Evolutionary conservation across 257 asterid genomes (phyloP), one percentile per base, ranked within the genome.

Genomic region (Catharanthus roseus): DNA sequence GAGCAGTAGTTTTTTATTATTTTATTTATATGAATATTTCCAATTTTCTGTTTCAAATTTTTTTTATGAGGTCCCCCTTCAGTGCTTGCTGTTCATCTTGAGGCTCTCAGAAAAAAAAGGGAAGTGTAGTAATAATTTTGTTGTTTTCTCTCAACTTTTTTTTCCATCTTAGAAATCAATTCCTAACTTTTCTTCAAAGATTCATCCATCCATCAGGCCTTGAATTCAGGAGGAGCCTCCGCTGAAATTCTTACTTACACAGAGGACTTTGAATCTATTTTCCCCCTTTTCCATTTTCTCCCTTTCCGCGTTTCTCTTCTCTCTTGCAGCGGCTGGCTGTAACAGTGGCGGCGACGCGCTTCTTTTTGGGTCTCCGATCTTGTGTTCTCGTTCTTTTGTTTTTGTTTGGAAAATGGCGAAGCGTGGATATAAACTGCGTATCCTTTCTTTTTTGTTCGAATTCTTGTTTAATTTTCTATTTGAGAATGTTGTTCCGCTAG

Each of bases 391-490:
- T 71, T 67, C 26, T 66, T 58, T 54, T 68, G 71, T 70, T 75
- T 58, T 4, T 60, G 12, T 77, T 57, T 4, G 41, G 16, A 23
- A 39, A 75, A 95, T 95, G 98, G 92, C 92, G 73, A 88, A 88
- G 70, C 95, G 97, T 39, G 97, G 98, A 41, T 95, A 95, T 75
- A 95, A 95, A 84, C 80, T 95, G 83, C 99, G 98, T 95, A 91
- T 91, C 96, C 96, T 88, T 67, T 83, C 3, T 66, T 67, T 47
- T 50, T 39, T 63, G 31, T 67, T 29, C 68, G 54, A 61, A 21
- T 50, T 36, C 13, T 41, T 33, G 24, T 73, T 49, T 69, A 18
- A 39, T 73, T n/a, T 55, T 69, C 45, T 44, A 67, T 28, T 0
- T 36, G n/a, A n/a, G 21, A 7, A 36, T 51, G 55, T 64, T 19